These are phyloP conservation scores for Epichloe glyceriae DNA, from an alignment of 2,329 filamentous ascomycete species.

Conservation along the genomic window DNA sequence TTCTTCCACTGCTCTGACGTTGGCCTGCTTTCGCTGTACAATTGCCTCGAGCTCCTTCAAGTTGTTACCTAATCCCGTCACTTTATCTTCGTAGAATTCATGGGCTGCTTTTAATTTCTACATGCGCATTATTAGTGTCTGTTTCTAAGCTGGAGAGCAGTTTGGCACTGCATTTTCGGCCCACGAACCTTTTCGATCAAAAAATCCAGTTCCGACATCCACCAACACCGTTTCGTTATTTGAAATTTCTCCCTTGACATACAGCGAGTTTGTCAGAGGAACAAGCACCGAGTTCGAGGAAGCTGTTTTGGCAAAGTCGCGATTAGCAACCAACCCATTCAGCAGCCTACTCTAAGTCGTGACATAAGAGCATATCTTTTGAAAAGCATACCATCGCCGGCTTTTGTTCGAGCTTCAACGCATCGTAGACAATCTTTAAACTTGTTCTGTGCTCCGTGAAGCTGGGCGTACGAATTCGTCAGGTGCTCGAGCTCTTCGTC, in stretches of 20 bases:
- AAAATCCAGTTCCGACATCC: conserved; percentile 88
- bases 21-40: conserved; percentile 62
- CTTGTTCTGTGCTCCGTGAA: conserved; percentile 79
- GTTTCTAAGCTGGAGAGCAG: not conserved
- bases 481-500: conserved; percentile 94
- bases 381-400: conserved; percentile 17
- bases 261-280: conserved; percentile 88
- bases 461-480: conserved; percentile 76
- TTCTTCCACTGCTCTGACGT: conserved; percentile 79
- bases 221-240: conserved; percentile 70
- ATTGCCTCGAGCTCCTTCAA: conserved; percentile 45
- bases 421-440: conserved; percentile 82
- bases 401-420: conserved; percentile 38
- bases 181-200: conserved; percentile 72
- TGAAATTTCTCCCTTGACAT: conserved; percentile 73
- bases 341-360: not conserved
- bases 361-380: not conserved
- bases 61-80: conserved; percentile 38
- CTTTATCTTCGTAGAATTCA: conserved; percentile 44
- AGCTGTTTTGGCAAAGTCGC: conserved; percentile 3
- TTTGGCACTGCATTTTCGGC: too few species aligned
- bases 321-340: not conserved
- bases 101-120: conserved; percentile 40
- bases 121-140: conserved; percentile 4
- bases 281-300: conserved; percentile 56